Evolutionary conservation across 2,329 filamentous ascomycete genomes (phyloP).

Genomic region (Colletotrichum noveboracense): DNA sequence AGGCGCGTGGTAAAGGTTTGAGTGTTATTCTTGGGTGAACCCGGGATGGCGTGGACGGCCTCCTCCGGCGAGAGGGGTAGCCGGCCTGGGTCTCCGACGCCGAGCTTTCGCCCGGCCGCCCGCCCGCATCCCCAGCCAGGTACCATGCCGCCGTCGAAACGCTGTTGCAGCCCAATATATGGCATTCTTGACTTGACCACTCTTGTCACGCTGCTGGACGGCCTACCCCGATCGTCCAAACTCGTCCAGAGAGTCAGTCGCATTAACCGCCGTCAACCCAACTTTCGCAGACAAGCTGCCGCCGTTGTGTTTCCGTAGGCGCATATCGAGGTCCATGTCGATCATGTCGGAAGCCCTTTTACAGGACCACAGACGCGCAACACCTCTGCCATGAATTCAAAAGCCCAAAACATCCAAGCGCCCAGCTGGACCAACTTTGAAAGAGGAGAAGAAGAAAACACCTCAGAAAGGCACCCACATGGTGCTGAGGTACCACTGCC

Average conservation of each 20-base stretch:
- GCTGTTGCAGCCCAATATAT: not conserved
- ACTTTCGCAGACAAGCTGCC: not conserved
- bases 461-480: not conserved
- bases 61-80: not conserved
- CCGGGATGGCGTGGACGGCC: not conserved
- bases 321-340: not conserved
- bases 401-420: not conserved
- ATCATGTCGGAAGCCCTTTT: not conserved
- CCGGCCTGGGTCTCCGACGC: not conserved
- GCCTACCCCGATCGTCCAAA: not conserved
- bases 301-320: not conserved
- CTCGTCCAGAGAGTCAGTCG: not conserved
- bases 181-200: not conserved
- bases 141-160: not conserved
- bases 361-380: not conserved
- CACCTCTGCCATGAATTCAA: not conserved
- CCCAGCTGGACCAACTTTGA: not conserved
- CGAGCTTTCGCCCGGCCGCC: not conserved
- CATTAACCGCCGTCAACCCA: conserved; percentile 12
- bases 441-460: not conserved
- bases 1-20: not conserved
- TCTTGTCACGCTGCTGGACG: not conserved
- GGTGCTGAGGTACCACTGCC: not conserved
- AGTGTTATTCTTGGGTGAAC: not conserved
- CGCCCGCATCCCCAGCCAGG: not conserved